Conservation (phyloP, 257 asterid genomes). For the Solanum megistacrolobum region DNA sequence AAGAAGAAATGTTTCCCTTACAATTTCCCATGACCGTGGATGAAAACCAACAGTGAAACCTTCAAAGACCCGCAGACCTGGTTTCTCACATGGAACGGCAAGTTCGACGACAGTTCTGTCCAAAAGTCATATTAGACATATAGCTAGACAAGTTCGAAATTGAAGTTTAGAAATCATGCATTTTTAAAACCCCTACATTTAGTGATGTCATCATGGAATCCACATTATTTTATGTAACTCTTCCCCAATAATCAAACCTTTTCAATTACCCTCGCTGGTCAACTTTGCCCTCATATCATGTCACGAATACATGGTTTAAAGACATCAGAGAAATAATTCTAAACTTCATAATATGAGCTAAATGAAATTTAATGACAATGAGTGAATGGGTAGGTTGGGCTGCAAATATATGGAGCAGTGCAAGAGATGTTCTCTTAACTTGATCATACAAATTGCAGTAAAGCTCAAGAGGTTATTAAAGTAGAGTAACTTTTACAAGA, state of each 20-base stretch:
- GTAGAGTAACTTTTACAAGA: neutral
- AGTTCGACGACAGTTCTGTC: slow-evolving; percentile 70
- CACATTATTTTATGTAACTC: neutral
- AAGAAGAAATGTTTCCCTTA: slow-evolving; percentile 18
- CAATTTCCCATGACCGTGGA: slow-evolving; percentile 93
- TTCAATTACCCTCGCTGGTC: neutral
- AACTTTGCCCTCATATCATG: neutral
- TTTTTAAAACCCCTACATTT: neutral
- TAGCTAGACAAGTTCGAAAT: neutral
- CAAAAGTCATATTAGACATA: slow-evolving; percentile 9
- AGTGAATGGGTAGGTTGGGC: neutral
- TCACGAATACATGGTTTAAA: neutral
- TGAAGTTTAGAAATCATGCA: neutral
- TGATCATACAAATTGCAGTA: neutral
- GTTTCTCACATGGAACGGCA: slow-evolving; percentile 81
- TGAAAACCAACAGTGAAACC: slow-evolving; percentile 96
- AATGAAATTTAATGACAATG: neutral
- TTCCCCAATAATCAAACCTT: neutral
- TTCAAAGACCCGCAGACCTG: slow-evolving; percentile 75
- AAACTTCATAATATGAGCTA: neutral
- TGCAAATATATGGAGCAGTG: neutral
- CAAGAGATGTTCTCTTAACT: neutral
- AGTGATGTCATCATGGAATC: neutral
- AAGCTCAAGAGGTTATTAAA: neutral
- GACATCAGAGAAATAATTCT: neutral